phyloP scores from a whole-genome alignment of 352 stramenopile species.

The Aphanomyces stellatus region DNA sequence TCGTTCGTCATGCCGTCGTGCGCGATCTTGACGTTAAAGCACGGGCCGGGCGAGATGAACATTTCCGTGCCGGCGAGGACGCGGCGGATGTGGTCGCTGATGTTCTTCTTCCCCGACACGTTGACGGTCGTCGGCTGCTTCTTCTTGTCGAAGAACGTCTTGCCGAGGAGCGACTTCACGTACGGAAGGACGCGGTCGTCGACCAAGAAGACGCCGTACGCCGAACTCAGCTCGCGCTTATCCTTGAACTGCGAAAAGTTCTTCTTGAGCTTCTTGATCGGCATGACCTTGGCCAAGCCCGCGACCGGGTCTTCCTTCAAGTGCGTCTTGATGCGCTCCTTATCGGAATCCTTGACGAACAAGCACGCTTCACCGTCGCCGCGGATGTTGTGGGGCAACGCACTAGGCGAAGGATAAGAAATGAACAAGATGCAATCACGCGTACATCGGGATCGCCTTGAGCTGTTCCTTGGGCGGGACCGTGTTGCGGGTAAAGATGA shows the following conservation, averaged over 20 bases:
- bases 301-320: constrained; percentile 46
- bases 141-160: constrained; percentile 50
- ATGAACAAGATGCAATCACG: constrained; percentile 2
- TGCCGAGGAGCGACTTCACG: constrained; percentile 55
- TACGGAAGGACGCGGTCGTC: constrained; percentile 72
- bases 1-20: constrained; percentile 46
- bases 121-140: constrained; percentile 70
- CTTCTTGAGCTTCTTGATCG: constrained; percentile 76
- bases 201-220: constrained; percentile 68
- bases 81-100: constrained; percentile 36
- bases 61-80: constrained; percentile 71
- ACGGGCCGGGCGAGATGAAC: constrained; percentile 75
- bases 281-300: constrained; percentile 63
- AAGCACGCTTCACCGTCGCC: constrained; percentile 59
- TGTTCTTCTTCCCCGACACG: constrained; percentile 49
- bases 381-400: constrained; percentile 46
- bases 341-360: constrained; percentile 79
- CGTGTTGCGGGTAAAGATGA: constrained; percentile 65
- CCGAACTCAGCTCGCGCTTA: constrained; percentile 51
- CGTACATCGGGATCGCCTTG: constrained; percentile 68
- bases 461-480: constrained; percentile 56
- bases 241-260: constrained; percentile 71
- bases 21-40: constrained; percentile 84
- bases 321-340: constrained; percentile 70
- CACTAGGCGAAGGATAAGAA: constrained; percentile 27